These are phyloP conservation scores for Kwoniella dendrophila DNA, from an alignment of 768 basidiomycete species.

Conservation along the genomic window DNA sequence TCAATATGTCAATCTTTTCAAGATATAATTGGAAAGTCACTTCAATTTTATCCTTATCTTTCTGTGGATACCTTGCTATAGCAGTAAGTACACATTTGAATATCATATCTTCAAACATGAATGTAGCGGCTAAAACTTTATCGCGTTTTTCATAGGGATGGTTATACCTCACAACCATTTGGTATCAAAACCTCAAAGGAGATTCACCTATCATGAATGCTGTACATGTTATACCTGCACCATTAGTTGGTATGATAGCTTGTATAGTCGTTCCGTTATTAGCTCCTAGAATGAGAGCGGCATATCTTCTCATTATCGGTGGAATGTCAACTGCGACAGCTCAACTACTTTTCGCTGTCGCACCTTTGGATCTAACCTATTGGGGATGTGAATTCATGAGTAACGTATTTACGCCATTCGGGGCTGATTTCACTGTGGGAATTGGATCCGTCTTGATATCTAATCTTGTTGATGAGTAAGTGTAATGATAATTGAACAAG, in stretches of 20 bases:
- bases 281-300: constrained; percentile 23
- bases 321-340: constrained; percentile 19
- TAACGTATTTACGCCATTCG: constrained; percentile 31
- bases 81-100: constrained; percentile 3
- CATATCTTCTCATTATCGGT: constrained; percentile 25
- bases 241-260: constrained; percentile 26
- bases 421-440: constrained; percentile 33
- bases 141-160: constrained; percentile 17
- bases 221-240: constrained; percentile 23
- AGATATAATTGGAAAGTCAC: constrained; percentile 29
- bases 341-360: constrained; percentile 34
- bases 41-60: constrained; percentile 18
- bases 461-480: constrained; percentile 40
- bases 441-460: constrained; percentile 33
- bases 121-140: no score
- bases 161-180: constrained; percentile 27
- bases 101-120: no score
- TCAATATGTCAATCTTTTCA: constrained; percentile 31
- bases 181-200: constrained; percentile 41
- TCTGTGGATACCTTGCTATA: constrained; percentile 18
- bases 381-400: constrained; percentile 42
- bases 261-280: constrained; percentile 25
- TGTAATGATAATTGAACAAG: no score
- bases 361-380: constrained; percentile 33
- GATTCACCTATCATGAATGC: constrained; percentile 26